A percentile compares a stretch with the other conserved stretches of the same genome.
Evolutionary conservation across 192 early-diverging fungal species (phyloP).

Genomic region (Entomortierella beljakovae): DNA sequence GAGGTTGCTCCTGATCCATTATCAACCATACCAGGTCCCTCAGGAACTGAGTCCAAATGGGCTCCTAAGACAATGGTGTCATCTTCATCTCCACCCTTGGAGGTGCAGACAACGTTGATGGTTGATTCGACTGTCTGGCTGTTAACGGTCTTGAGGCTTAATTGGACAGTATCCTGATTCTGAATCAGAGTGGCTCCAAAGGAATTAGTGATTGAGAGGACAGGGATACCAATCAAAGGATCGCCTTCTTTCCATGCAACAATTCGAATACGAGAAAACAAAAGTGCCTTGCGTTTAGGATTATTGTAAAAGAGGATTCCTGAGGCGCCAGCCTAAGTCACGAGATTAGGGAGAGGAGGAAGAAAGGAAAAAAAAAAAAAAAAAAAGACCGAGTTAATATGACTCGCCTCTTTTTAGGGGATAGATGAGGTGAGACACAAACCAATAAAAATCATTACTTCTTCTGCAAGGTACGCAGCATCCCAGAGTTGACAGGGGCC

Average conservation of each 20-base stretch:
- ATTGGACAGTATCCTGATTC: conserved; percentile 23
- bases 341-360: no score
- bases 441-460: conserved; percentile 22
- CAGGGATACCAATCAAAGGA: conserved; percentile 69
- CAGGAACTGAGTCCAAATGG: conserved; percentile 77
- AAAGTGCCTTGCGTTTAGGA: conserved; percentile 53
- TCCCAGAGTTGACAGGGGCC: conserved; percentile 64
- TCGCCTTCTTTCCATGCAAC: conserved; percentile 75
- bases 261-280: conserved; percentile 65
- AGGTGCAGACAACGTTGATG: conserved; percentile 71
- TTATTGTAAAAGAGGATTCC: conserved; percentile 71
- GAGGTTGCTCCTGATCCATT: conserved; percentile 73
- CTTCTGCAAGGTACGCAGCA: conserved; percentile 66
- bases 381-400: background rate
- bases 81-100: conserved; percentile 54
- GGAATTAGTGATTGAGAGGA: conserved; percentile 67
- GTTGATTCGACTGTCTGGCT: conserved; percentile 66
- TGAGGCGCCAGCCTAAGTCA: conserved; percentile 56
- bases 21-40: conserved; percentile 78
- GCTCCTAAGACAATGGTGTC: conserved; percentile 71
- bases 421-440: background rate
- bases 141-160: conserved; percentile 63
- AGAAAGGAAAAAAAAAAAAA: no score
- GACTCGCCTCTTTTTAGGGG: no score
- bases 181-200: conserved; percentile 62